Percentiles rank a stretch among this genome's conserved stretches.
Conservation (phyloP, 176 grass and related monocot species). For the Bothriochloa decipiens region DNA sequence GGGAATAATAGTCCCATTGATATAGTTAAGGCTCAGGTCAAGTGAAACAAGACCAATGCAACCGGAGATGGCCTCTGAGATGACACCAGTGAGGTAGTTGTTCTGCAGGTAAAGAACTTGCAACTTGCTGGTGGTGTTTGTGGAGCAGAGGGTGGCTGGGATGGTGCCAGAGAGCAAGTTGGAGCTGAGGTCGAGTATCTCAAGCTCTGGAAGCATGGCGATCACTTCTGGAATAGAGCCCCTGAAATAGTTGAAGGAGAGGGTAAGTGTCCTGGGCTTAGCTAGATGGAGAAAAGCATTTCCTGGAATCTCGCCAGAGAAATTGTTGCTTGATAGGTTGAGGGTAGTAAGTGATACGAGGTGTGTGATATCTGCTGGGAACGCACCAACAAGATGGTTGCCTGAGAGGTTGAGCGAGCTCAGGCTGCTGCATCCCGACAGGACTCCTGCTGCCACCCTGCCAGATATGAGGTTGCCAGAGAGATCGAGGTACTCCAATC, state of each 20-base stretch:
- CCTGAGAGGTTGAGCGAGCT: slow-evolving; percentile 48
- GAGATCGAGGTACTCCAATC: slow-evolving; percentile 54
- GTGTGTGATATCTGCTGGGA: slow-evolving; percentile 43
- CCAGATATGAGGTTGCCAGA: slow-evolving; percentile 49
- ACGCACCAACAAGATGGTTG: slow-evolving; percentile 44
- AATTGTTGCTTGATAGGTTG: slow-evolving; percentile 57
- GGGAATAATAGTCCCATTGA: slow-evolving; percentile 35
- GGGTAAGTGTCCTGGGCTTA: slow-evolving; percentile 41
- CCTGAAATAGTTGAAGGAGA: slow-evolving; percentile 59
- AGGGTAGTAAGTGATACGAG: slow-evolving; percentile 34
- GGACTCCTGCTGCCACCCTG: slow-evolving; percentile 30
- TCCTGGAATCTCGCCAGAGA: slow-evolving; percentile 52
- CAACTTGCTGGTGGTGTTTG: slow-evolving; percentile 2
- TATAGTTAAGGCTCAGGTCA: slow-evolving; percentile 45
- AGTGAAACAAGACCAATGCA: slow-evolving; percentile 43
- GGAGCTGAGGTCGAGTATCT: slow-evolving; percentile 65
- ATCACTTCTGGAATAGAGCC: slow-evolving; percentile 39
- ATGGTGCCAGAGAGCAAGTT: slow-evolving; percentile 52
- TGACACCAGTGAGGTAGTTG: slow-evolving; percentile 20
- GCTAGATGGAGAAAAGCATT: slow-evolving; percentile 22
- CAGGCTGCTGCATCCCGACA: slow-evolving; percentile 46
- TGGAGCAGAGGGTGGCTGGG: slow-evolving; percentile 42
- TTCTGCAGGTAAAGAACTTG: slow-evolving; percentile 41
- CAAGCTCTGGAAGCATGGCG: slow-evolving; percentile 34
- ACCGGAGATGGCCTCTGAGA: slow-evolving; percentile 19